These are phyloP conservation scores for Trichocladium antarcticum DNA, from an alignment of 495 filamentous ascomycete species.

Conservation along the genomic window DNA sequence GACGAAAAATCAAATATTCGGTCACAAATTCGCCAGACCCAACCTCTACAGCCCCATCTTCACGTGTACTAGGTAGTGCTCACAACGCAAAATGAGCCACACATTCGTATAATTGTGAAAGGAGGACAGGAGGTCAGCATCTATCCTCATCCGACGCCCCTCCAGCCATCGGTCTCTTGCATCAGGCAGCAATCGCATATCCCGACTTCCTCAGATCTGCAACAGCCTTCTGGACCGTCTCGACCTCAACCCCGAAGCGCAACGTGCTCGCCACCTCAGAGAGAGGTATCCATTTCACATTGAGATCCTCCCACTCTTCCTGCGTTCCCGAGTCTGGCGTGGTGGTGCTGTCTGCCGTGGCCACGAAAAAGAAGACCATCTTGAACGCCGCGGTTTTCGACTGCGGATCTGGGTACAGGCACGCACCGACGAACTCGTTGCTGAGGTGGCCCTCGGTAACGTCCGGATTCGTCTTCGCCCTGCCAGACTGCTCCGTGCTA, in stretches of 20 bases:
- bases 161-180: too few species aligned
- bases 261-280: conserved; percentile 14
- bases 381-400: conserved; percentile 20
- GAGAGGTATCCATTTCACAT: conserved; percentile 19
- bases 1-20: too few species aligned
- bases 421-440: conserved; percentile 21
- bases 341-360: conserved; percentile 20
- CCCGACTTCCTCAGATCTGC: conserved; percentile 19
- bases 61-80: too few species aligned
- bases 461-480: conserved; percentile 12
- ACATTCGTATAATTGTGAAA: too few species aligned
- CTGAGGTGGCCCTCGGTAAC: conserved; percentile 20
- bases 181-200: conserved; percentile 6
- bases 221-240: conserved; percentile 18
- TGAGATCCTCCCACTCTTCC: conserved; percentile 23
- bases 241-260: conserved; percentile 20
- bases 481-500: neutral
- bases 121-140: too few species aligned
- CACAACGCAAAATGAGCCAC: too few species aligned
- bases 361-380: conserved; percentile 24
- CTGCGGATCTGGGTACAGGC: conserved; percentile 24
- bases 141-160: too few species aligned
- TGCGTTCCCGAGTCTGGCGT: conserved; percentile 16
- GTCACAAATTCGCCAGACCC: too few species aligned
- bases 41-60: too few species aligned